Base-by-base conservation (phyloP, 805 yeast species). In the Starmerella vitae region DNA sequence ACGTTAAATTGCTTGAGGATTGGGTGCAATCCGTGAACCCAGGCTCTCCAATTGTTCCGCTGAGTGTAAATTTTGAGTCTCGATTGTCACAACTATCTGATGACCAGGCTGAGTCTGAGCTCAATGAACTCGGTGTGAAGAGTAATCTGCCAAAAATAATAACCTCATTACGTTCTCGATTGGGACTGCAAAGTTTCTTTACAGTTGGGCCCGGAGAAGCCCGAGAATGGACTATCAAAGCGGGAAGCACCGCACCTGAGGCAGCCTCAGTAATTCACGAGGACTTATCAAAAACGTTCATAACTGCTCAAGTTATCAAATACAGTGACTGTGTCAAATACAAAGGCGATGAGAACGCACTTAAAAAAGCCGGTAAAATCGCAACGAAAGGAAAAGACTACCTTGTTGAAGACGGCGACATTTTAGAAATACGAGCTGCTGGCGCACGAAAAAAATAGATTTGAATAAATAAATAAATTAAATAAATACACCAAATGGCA, bases 241-340 rank as follows among this genome's bases (percentile, higher is more conserved):
- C 67, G 38, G 82, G 84, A 22, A 70, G 79, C 14, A 70, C 73
- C 27, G 94, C 93, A 2, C 86, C 88, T 28, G 81, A 81, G 46
- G 94, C 93, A 2, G 95, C 95, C 1, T 93, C 86, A 18, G 77
- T 78, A 25, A 85, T 85, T 43, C 95, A 85, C 57, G 78, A 83
- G 6, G 95, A 84, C 57, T 62, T 84, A 39, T 76, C 78, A 61
- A 72, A 76, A 52, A 80, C 93, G 0, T 85, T 85, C 56, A 73
- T 85, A 34, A 71, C 73, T 54, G 93, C 91, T 8, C 74, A 76
- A 41, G 80, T 85, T 21, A 68, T 72, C 54, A 78, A 78, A 52
- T 78, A 69, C 56, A 65, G 70, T 4, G 91, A 81, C 50, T 59
- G 78, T 38, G 47, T 60, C 3, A 61, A 55, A 6, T 51, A 58